Evolutionary conservation across 768 basidiomycete species (phyloP).

Genomic region (Psilocybe sp.): DNA sequence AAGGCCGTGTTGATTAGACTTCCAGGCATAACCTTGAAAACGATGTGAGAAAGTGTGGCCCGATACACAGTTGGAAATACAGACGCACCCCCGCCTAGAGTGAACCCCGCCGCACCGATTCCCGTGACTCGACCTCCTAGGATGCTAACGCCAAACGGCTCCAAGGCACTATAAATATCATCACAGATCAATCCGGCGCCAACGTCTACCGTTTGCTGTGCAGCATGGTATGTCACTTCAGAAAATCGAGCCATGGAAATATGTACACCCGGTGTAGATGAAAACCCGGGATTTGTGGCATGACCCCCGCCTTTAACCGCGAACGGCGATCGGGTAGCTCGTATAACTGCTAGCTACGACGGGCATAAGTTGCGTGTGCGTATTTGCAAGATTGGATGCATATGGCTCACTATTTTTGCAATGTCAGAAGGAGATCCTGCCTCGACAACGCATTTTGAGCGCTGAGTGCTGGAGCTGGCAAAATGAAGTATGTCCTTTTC

Average conservation of each 20-base stretch:
- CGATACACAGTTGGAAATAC: not conserved
- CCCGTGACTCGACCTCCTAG: slow-evolving; percentile 58
- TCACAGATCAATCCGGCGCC: slow-evolving; percentile 59
- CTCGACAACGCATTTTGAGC: slow-evolving; percentile 11
- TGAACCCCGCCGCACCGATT: slow-evolving; percentile 57
- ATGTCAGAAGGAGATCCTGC: slow-evolving; percentile 7
- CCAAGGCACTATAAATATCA: slow-evolving; percentile 52
- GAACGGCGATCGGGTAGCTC: slow-evolving; percentile 9
- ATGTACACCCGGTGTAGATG: slow-evolving; percentile 57
- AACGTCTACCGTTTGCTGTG: slow-evolving; percentile 34
- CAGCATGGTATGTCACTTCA: slow-evolving; percentile 37
- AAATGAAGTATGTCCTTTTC: slow-evolving; percentile 44
- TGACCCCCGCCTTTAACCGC: slow-evolving; percentile 60
- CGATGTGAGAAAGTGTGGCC: slow-evolving; percentile 19
- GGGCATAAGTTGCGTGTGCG: not conserved
- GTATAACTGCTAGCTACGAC: slow-evolving; percentile 11
- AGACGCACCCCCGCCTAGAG: slow-evolving; percentile 47
- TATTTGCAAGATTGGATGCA: not conserved
- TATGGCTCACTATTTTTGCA: slow-evolving; percentile 4
- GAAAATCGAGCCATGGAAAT: slow-evolving; percentile 51
- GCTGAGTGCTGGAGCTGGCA: slow-evolving; percentile 26
- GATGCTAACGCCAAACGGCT: slow-evolving; percentile 46
- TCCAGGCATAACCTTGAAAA: slow-evolving; percentile 58
- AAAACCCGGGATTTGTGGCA: slow-evolving; percentile 50
- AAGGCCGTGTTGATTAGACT: slow-evolving; percentile 58